Evolutionary conservation across 2,329 filamentous ascomycete species (phyloP).

Genomic region (Fusarium gaditjirri): DNA sequence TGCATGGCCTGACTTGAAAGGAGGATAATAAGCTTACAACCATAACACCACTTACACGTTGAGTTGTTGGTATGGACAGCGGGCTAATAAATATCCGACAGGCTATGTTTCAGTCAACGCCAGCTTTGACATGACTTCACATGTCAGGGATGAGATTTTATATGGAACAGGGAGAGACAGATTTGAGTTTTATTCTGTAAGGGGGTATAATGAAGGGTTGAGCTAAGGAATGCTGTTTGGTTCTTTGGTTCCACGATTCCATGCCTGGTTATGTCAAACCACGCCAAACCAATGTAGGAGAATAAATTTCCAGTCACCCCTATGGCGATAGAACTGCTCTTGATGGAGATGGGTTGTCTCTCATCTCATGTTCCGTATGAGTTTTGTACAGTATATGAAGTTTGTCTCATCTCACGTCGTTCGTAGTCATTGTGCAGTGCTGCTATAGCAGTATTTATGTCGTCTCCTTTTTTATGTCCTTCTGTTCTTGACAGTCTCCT

Average conservation of each 20-base stretch:
- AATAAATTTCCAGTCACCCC: too few relatives aligned
- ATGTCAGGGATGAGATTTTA: neutral
- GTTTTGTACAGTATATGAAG: neutral
- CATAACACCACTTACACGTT: conserved; percentile 6
- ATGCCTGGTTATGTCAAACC: neutral
- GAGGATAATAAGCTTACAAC: conserved; percentile 14
- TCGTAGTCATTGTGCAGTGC: neutral
- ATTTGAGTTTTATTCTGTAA: neutral
- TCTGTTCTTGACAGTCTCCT: conserved; percentile 50
- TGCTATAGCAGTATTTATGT: neutral
- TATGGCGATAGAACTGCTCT: neutral
- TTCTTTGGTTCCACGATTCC: neutral
- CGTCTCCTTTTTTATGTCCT: conserved; percentile 3
- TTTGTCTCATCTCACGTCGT: neutral
- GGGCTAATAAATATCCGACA: conserved; percentile 30
- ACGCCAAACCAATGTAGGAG: neutral
- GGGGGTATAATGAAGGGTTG: neutral
- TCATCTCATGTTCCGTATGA: neutral
- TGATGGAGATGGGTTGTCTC: neutral
- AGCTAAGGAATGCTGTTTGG: neutral
- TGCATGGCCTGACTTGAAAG: conserved; percentile 13
- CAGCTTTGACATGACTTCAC: neutral
- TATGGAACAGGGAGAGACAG: neutral
- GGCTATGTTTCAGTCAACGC: conserved; percentile 15
- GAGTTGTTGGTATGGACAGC: conserved; percentile 4